phyloP scores from a whole-genome alignment of 257 asterid genomes.

The Solanum habrochaites region DNA sequence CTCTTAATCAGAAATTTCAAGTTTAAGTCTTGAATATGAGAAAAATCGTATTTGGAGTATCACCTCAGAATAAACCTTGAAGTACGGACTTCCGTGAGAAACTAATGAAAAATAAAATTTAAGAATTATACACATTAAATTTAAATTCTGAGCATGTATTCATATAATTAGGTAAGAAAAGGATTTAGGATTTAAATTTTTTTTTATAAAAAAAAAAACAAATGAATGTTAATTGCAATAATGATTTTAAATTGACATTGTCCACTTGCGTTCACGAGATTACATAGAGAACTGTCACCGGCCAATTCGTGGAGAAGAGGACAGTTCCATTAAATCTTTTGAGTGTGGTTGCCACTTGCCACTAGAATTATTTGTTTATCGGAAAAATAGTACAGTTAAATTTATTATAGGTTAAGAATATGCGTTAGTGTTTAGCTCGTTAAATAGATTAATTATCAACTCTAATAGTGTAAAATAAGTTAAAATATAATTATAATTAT shows the following conservation, averaged over 20 bases:
- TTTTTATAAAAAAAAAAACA: neutral
- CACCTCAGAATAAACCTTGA: neutral
- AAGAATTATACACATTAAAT: neutral
- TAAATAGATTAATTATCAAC: neutral
- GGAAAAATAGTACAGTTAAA: neutral
- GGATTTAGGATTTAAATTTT: neutral
- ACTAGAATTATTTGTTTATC: neutral
- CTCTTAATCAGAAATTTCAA: too few relatives aligned
- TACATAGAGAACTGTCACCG: neutral
- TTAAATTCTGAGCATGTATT: neutral
- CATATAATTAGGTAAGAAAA: neutral
- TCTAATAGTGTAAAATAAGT: too few relatives aligned
- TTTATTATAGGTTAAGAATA: too few relatives aligned
- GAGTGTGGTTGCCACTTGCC: neutral
- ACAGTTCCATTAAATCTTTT: neutral
- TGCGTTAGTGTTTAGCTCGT: neutral
- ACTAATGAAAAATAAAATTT: neutral
- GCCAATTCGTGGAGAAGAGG: neutral
- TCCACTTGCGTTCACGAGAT: neutral
- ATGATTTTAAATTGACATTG: neutral
- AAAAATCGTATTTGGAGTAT: neutral
- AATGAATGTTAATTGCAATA: neutral
- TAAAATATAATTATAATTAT: too few relatives aligned
- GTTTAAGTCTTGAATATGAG: neutral
- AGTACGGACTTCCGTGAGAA: accelerated